Percentiles rank a stretch among this genome's conserved stretches.
Evolutionary conservation across 768 basidiomycete genomes (phyloP).

Genomic region (Pholiota conissans): DNA sequence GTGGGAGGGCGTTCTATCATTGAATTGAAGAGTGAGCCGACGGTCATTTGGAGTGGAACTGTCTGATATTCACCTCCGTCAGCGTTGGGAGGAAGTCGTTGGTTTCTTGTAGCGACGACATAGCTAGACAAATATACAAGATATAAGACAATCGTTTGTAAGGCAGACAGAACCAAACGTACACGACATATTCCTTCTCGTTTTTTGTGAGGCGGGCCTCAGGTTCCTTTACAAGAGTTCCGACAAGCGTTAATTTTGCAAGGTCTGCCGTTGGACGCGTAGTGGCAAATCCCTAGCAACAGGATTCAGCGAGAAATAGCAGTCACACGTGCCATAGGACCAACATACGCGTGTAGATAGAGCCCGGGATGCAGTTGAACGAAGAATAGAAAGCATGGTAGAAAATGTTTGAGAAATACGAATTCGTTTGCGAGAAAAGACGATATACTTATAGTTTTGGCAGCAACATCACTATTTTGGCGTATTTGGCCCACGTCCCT

Average conservation of each 20-base stretch:
- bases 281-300: conserved; percentile 63
- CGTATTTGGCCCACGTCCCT: conserved; percentile 13
- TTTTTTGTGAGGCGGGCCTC: conserved; percentile 66
- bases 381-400: not conserved
- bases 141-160: not conserved
- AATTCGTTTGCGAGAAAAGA: too few species aligned
- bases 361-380: conserved; percentile 21
- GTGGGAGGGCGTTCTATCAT: conserved; percentile 48
- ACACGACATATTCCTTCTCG: conserved; percentile 81
- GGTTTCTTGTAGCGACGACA: conserved; percentile 71
- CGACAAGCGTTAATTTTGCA: conserved; percentile 77
- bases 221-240: conserved; percentile 70
- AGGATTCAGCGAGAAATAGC: not conserved
- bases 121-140: conserved; percentile 48
- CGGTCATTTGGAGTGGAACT: not conserved
- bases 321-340: not conserved
- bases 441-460: not conserved
- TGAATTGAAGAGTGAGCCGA: not conserved
- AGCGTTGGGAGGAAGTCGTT: conserved; percentile 53
- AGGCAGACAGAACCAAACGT: conserved; percentile 25
- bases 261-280: conserved; percentile 59
- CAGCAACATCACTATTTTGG: conserved; percentile 10
- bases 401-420: conserved; percentile 35
- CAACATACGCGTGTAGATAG: conserved; percentile 48
- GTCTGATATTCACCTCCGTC: conserved; percentile 53